Conservation (phyloP, 495 filamentous ascomycete species). For the Aspergillus egyptiacus region DNA sequence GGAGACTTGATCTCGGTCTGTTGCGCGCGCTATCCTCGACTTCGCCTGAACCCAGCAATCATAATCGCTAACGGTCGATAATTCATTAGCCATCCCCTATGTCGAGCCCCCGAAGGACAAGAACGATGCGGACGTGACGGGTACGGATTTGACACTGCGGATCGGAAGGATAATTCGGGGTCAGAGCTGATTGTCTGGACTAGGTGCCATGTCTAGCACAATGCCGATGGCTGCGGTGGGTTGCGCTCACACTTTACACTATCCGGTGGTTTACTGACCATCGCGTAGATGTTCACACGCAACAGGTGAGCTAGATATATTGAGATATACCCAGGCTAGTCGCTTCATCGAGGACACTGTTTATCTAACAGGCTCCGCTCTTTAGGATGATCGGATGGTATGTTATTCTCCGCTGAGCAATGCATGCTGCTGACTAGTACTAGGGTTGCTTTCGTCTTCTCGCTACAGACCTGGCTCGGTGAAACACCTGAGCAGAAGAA, state of each 20-base stretch:
- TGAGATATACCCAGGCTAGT: neutral
- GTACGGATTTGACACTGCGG: conserved; percentile 26
- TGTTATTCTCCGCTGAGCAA: conserved; percentile 13
- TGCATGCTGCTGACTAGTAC: conserved; percentile 2
- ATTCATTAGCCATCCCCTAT: conserved; percentile 54
- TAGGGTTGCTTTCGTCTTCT: conserved; percentile 79
- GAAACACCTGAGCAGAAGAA: conserved; percentile 73
- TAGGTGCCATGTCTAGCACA: conserved; percentile 71
- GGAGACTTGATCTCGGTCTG: conserved; percentile 75
- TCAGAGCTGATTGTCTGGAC: conserved; percentile 23
- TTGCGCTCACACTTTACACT: conserved; percentile 11
- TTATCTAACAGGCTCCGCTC: conserved; percentile 9
- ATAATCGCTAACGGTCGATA: conserved; percentile 13
- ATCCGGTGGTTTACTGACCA: conserved; percentile 19
- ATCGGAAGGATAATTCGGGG: neutral
- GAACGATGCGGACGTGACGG: conserved; percentile 49
- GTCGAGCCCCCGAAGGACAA: conserved; percentile 52
- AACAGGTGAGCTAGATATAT: conserved; percentile 58
- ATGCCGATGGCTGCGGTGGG: conserved; percentile 84
- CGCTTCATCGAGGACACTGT: neutral
- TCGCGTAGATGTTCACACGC: conserved; percentile 70
- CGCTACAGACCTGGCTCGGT: conserved; percentile 78
- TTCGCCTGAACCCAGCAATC: neutral
- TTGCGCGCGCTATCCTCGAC: conserved; percentile 2
- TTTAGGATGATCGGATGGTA: conserved; percentile 74